Conservation (phyloP, 768 basidiomycete genomes). For the Rhizopogon rudus region DNA sequence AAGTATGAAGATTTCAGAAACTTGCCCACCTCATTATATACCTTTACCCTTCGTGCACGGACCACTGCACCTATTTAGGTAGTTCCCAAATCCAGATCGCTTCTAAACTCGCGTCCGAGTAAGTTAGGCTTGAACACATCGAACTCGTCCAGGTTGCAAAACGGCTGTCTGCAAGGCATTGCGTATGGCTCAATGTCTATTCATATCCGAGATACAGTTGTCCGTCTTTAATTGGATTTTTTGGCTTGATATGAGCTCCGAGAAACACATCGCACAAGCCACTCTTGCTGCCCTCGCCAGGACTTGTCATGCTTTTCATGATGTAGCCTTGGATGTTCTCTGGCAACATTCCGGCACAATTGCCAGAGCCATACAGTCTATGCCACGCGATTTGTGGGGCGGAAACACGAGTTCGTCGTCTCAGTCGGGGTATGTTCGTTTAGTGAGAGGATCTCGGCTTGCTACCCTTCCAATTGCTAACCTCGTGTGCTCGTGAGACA, state of each 20-base stretch:
- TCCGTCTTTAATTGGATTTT: conserved; percentile 16
- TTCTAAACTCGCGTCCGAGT: neutral
- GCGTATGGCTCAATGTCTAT: conserved; percentile 21
- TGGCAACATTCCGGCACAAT: conserved; percentile 19
- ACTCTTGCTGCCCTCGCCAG: conserved; percentile 20
- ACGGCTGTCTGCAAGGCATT: neutral
- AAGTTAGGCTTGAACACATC: neutral
- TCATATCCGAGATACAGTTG: conserved; percentile 22
- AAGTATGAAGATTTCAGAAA: conserved; percentile 39
- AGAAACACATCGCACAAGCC: neutral
- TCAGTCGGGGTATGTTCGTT: neutral
- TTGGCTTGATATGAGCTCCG: neutral
- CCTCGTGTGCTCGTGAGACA: neutral
- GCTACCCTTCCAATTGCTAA: neutral
- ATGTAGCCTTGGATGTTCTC: conserved; percentile 18
- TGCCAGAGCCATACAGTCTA: conserved; percentile 15
- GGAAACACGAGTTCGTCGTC: conserved; percentile 3
- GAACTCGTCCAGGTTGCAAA: neutral
- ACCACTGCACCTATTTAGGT: conserved; percentile 9
- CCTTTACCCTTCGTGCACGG: conserved; percentile 12
- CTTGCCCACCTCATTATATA: conserved; percentile 24
- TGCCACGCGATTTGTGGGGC: conserved; percentile 24
- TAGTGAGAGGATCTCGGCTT: neutral
- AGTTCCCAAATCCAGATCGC: neutral
- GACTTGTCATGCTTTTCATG: conserved; percentile 19